Evolutionary conservation across 2,329 filamentous ascomycete genomes (phyloP).

Genomic region (Fusarium nisikadoi): DNA sequence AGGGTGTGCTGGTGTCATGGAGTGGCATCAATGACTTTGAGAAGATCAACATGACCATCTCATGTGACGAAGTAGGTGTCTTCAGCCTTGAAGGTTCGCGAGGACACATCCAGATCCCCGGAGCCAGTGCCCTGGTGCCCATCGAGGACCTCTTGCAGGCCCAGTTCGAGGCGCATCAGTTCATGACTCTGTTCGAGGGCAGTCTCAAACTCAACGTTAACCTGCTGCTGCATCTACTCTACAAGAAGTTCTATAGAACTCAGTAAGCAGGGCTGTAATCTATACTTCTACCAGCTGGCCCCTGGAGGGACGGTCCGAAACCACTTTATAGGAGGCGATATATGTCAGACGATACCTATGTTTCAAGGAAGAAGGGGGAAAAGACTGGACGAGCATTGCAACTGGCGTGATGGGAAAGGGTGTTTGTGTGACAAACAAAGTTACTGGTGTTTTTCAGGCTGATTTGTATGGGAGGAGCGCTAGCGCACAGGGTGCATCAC

Average conservation of each 20-base stretch:
- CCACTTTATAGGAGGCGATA: conserved; percentile 18
- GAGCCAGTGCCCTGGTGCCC: conserved; percentile 86
- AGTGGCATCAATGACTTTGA: conserved; percentile 82
- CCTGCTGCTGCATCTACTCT: conserved; percentile 92
- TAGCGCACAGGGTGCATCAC: conserved; percentile 31
- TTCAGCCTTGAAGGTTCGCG: conserved; percentile 92
- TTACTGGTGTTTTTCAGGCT: conserved; percentile 40
- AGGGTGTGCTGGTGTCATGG: conserved; percentile 95
- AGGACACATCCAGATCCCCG: conserved; percentile 95
- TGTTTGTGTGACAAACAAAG: conserved; percentile 30
- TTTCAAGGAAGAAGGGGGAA: conserved; percentile 24
- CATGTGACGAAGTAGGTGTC: conserved; percentile 90
- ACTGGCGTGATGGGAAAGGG: conserved; percentile 40
- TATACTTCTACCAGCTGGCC: conserved; percentile 17
- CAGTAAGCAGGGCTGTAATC: conserved; percentile 56
- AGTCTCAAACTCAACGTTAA: conserved; percentile 93
- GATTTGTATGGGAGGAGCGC: conserved; percentile 35
- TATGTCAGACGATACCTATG: conserved; percentile 26
- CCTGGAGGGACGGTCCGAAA: conserved; percentile 29
- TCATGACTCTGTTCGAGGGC: conserved; percentile 92
- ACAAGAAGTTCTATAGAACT: conserved; percentile 96
- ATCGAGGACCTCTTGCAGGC: conserved; percentile 95
- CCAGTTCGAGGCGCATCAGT: conserved; percentile 96
- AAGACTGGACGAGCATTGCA: conserved; percentile 40
- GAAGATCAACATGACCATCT: conserved; percentile 93